Base-by-base conservation (phyloP, 2,329 filamentous ascomycete species). In the Alternaria burnsii region DNA sequence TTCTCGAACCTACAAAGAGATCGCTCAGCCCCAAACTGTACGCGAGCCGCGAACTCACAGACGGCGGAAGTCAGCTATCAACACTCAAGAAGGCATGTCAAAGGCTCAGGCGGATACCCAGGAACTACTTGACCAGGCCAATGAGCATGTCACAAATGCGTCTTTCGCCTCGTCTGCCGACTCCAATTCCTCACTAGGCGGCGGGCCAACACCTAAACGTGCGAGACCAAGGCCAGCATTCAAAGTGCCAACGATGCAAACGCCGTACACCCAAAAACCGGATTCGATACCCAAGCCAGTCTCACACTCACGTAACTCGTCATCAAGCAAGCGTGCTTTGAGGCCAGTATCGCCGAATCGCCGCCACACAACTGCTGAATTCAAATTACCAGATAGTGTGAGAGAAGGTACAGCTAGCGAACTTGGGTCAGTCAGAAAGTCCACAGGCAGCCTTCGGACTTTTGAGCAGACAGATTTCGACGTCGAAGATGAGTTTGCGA, bases 171-270 rank as follows among this genome's bases (percentile, higher is more conserved):
- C 73, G 4, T 65, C 62, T 4, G 41, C 51, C 6, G 55, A 59
- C 22, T 67, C 67, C 20, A 58, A 65, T 9, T 58, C 58, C 6
- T 70, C 62, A 5, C 67, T 64, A 26, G 55, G 62, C n/a, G 58
- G 62, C 20, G 70, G 71, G 12, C 78, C 78, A 2, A 77, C 74
- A 7, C 80, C 81, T 3, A 84, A 84, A 63, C 78, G 82, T 16
- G 61, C 74, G 1, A 80, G 78, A 54, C 71, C 76, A 26, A 71
- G 73, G 20, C 58, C 66, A 5, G 68, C 76, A 1, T 76, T 74
- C 62, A 77, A 74, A 46, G 62, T 69, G 6, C 70, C 76, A 26
- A 59, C 65, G 3, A 67, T 75, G 60, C 70, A 71, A 18, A 76
- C 73, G 43, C 69, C 77, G 2, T 69, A 70, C 22, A 59, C 55